A percentile compares a stretch with the other conserved stretches of the same genome.
phyloP scores from a whole-genome alignment of 192 early-diverging fungal genomes.

The Lobosporangium transversale region DNA sequence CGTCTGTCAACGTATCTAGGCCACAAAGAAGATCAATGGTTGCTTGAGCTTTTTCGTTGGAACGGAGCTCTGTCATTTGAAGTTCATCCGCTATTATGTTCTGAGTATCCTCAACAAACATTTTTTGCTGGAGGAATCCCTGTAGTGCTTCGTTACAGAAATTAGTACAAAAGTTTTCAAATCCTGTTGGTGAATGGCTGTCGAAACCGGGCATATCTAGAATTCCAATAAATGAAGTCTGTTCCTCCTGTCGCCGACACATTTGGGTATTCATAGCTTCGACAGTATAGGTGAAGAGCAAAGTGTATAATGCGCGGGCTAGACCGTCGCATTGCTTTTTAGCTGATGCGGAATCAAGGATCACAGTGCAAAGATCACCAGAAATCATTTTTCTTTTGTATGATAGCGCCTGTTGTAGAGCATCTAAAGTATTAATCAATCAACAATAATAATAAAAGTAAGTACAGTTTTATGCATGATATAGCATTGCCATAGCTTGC shows the following conservation, averaged over 20 bases:
- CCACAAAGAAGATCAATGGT: conserved; percentile 61
- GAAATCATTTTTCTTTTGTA: conserved; percentile 86
- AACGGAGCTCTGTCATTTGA: conserved; percentile 12
- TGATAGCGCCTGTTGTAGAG: conserved; percentile 70
- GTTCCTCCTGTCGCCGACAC: conserved; percentile 67
- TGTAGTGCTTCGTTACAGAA: conserved; percentile 77
- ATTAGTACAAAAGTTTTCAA: conserved; percentile 78
- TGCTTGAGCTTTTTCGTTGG: conserved; percentile 56
- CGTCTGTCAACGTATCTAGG: conserved; percentile 37
- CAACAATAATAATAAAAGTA: not conserved
- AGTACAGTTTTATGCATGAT: not conserved
- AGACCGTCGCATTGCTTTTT: conserved; percentile 82
- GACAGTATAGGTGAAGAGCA: conserved; percentile 90
- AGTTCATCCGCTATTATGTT: conserved; percentile 36
- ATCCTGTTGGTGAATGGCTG: conserved; percentile 65
- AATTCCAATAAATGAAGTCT: conserved; percentile 87
- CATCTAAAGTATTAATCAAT: conserved; percentile 15
- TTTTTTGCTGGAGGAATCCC: conserved; percentile 66
- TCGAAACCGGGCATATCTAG: conserved; percentile 87
- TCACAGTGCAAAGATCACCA: conserved; percentile 90
- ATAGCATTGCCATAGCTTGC: not conserved
- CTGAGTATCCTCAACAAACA: conserved; percentile 61
- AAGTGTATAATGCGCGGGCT: conserved; percentile 84
- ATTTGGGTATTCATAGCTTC: conserved; percentile 91
- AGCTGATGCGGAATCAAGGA: conserved; percentile 85